phyloP scores from a whole-genome alignment of 192 early-diverging fungal species.

The Coemansia sp. region DNA sequence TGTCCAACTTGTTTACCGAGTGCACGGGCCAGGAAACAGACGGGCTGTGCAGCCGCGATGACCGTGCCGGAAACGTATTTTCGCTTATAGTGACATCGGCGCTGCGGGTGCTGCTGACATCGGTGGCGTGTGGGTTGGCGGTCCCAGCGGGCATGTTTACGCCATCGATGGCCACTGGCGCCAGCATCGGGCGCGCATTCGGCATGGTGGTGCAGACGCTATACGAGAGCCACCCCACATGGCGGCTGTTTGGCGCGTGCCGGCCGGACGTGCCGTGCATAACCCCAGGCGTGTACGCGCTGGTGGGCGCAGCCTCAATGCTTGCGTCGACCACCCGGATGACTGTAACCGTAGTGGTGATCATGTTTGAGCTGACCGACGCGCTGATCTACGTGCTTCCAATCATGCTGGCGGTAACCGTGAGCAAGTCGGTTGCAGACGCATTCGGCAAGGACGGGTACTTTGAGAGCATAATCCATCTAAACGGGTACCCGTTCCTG shows the following conservation, averaged over 20 bases:
- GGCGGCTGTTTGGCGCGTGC: constrained; percentile 65
- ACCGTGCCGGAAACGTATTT: constrained; percentile 36
- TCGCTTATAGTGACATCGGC: constrained; percentile 61
- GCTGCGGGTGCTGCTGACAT: constrained; percentile 63
- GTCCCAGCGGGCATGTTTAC: constrained; percentile 83
- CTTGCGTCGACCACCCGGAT: constrained; percentile 87
- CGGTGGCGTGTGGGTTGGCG: constrained; percentile 68
- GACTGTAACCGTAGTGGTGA: constrained; percentile 90
- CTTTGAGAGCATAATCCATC: constrained; percentile 55
- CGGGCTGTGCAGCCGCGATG: constrained; percentile 45
- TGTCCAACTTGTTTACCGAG: constrained; percentile 59
- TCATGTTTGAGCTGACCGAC: constrained; percentile 99
- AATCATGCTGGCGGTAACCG: constrained; percentile 74
- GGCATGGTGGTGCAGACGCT: constrained; percentile 77
- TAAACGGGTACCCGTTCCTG: constrained; percentile 68
- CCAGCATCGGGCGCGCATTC: constrained; percentile 87
- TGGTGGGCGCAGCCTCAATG: constrained; percentile 80
- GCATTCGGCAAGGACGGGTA: constrained; percentile 53
- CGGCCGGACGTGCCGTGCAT: constrained; percentile 76
- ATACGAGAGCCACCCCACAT: constrained; percentile 54
- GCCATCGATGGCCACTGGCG: constrained; percentile 87
- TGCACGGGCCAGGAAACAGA: constrained; percentile 44
- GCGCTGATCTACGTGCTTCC: constrained; percentile 93
- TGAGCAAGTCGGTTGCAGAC: constrained; percentile 55
- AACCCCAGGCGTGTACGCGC: constrained; percentile 82